Evolutionary conservation across 495 filamentous ascomycete genomes (phyloP).

Genomic region (Viridothelium virens): DNA sequence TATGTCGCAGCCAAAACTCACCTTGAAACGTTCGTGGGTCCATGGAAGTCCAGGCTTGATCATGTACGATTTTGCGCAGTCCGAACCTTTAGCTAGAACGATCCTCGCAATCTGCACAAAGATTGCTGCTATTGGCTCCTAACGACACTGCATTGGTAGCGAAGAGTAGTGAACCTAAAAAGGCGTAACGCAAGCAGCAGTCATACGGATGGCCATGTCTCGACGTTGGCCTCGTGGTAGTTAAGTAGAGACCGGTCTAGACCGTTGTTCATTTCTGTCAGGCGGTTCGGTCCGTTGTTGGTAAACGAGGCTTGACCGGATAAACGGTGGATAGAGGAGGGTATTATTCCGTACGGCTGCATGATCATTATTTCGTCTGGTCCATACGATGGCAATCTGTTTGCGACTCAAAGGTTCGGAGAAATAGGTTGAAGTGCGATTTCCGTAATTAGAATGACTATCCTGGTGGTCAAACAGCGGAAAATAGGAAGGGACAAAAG

Average conservation of each 20-base stretch:
- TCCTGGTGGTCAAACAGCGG: neutral
- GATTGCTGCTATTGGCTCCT: too few species aligned
- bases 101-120: neutral
- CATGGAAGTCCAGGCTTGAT: neutral
- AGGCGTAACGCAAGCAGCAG: too few species aligned
- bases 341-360: neutral
- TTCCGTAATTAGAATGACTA: too few species aligned
- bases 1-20: neutral
- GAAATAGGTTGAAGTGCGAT: neutral
- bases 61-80: neutral
- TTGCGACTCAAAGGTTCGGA: neutral
- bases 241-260: neutral
- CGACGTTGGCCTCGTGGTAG: too few species aligned
- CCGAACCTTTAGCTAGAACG: neutral
- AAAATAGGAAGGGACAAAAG: neutral
- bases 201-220: too few species aligned
- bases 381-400: neutral
- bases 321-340: too few species aligned
- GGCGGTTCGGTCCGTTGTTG: neutral
- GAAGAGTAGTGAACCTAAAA: too few species aligned
- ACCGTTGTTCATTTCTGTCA: neutral
- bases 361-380: too few species aligned
- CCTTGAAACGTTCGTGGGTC: slow-evolving; percentile 1
- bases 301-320: too few species aligned
- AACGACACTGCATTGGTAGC: too few species aligned